A percentile compares a stretch with the other conserved stretches of the same genome.
These are phyloP conservation scores for Poa pratensis DNA, from an alignment of 176 grass and related monocot species.

Conservation along the genomic window DNA sequence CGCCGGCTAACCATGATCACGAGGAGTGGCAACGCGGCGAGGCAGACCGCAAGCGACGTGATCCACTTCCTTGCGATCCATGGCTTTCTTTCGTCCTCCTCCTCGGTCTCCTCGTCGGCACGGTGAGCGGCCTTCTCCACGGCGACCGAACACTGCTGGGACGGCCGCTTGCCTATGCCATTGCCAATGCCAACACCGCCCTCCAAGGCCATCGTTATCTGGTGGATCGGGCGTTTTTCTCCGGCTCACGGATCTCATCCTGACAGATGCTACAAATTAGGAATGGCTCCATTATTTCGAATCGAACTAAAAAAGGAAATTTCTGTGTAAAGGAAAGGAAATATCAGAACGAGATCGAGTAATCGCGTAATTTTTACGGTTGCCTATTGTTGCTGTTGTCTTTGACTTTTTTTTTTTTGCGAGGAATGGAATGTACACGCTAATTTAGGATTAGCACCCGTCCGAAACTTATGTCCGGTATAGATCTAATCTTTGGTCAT, in stretches of 20 bases:
- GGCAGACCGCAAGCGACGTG: constrained; percentile 33
- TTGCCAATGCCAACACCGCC: constrained; percentile 37
- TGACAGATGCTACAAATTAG: constrained; percentile 29
- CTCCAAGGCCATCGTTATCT: constrained; percentile 45
- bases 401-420: background rate
- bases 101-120: constrained; percentile 16
- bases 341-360: background rate
- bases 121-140: constrained; percentile 14
- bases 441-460: too few relatives aligned
- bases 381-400: background rate
- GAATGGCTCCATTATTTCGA: constrained; percentile 16
- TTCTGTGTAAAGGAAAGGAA: background rate
- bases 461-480: too few relatives aligned
- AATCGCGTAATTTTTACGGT: background rate
- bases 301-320: background rate
- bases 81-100: constrained; percentile 21
- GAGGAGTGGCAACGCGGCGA: constrained; percentile 42
- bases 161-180: constrained; percentile 49
- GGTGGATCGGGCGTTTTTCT: constrained; percentile 45
- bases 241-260: constrained; percentile 41
- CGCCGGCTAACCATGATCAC: constrained; percentile 39
- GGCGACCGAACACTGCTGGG: constrained; percentile 36
- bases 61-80: constrained; percentile 45
- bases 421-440: background rate
- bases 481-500: too few relatives aligned